Base-by-base conservation (phyloP, 192 early-diverging fungal species). In the Dissophora ornata region DNA sequence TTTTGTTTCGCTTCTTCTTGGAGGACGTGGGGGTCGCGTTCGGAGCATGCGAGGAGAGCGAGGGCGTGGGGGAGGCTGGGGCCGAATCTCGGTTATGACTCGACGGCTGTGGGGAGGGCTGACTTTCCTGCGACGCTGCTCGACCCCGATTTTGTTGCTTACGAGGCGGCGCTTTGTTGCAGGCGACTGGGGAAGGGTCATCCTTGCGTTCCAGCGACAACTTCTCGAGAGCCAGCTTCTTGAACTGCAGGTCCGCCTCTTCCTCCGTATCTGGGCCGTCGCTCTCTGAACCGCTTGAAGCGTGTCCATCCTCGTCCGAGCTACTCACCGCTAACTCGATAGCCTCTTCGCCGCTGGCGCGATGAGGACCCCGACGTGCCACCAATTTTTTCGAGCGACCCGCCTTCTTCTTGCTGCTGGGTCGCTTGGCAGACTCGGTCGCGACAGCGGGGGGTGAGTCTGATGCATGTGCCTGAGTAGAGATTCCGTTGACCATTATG, bases 181-280 rank as follows among this genome's bases (percentile, higher is more conserved):
- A 22, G 0, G 18, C n/a, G 0, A 19, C 22, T 8, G 48, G 57
- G 7, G 49, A 18, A 10, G n/a, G 49, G 38, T 59, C 73, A 21
- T 57, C 71, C 45, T 65, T 62, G 40, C 64, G 63, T 26, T 77
- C 73, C 41, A 77, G 48, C 29, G 73, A 77, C 8, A 77, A 45
- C 47, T 77, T 77, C 32, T 77, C 73, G 18, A 77, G 64, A 8
- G 65, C 73, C 28, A 67, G 41, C 26, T 56, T 54, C 33, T 77
- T 77, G 44, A 77, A 53, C 53, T 67, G 73, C 26, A 77, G 36
- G 26, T 77, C 73, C 18, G 73, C 73, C 48, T 77, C 73, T 28
- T 77, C 73, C 22, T 77, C 73, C 22, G 73, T 50, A 30, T 77
- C 73, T 0, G 64, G 73, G 25, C 67, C 73, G 30, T 67, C 70